Evolutionary conservation across 2,329 filamentous ascomycete genomes (phyloP), one percentile per base, ranked within the genome.

Genomic region (Talaromyces atroroseus): DNA sequence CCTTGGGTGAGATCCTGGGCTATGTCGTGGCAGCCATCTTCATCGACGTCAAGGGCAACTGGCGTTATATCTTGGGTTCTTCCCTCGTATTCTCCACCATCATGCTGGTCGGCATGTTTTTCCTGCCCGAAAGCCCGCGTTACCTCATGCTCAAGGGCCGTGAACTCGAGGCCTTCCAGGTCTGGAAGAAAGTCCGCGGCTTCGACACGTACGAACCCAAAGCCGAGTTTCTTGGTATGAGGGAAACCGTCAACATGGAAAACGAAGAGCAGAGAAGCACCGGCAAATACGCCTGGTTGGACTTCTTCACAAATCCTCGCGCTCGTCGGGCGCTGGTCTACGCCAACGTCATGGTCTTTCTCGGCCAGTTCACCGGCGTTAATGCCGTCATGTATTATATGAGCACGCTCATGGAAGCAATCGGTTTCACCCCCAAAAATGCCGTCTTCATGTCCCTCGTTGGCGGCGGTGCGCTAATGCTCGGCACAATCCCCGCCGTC

Each of bases 371-470:
- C 38, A 89, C 86, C 0, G 86, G 86, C 54, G 83, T 88, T 49
- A 87, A 87, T 59, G 83, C 83, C 0, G 82, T 87, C 55, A 82
- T 86, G 79, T 89, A 89, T 71, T 89, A 88, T 73, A 87, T 89
- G 85, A 79, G 77, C 0, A 78, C 82, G 0, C 73, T 90, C 6
- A 88, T 89, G 84, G 73, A 72, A 50, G 80, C 85, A 64, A 84
- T 89, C 45, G 86, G 86, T 12, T 89, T 89, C 70, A 69, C 84
- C 63, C 71, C 79, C 7, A 78, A 81, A 57, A 70, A 85, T 50
- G 73, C 83, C 16, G 87, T 85, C 58, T 89, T 88, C 77, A 89
- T 90, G 86, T 88, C 86, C 0, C 78, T 89, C 0, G 86, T 90
- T 14, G 86, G 87, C 2, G 86, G 86, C 24, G 86, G 84, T 3